A percentile compares a stretch with the other conserved stretches of the same genome.
These are phyloP conservation scores for Pseudocercospora crystallina DNA, from an alignment of 2,329 filamentous ascomycete genomes.

Conservation along the genomic window DNA sequence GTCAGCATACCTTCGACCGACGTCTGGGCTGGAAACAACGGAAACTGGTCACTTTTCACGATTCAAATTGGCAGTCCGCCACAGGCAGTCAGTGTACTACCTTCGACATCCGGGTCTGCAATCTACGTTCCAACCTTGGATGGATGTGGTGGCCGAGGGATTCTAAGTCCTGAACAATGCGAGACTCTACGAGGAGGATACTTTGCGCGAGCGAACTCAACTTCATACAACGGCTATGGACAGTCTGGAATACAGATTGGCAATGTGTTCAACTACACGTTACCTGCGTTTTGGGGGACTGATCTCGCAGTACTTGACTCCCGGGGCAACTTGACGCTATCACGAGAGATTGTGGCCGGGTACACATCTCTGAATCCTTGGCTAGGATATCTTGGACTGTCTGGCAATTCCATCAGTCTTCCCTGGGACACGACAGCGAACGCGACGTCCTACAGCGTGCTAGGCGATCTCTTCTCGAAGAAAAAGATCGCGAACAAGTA, in stretches of 20 bases:
- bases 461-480: background rate
- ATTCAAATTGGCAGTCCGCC: background rate
- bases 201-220: too few species aligned
- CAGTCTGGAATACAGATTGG: too few species aligned
- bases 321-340: background rate
- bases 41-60: slow-evolving; percentile 2
- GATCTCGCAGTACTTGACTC: background rate
- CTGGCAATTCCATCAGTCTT: background rate
- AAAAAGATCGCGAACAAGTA: background rate
- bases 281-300: background rate
- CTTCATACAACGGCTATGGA: too few species aligned
- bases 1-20: slow-evolving; percentile 1
- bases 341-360: background rate
- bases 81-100: slow-evolving; percentile 1
- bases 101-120: slow-evolving; percentile 1
- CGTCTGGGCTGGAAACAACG: slow-evolving; percentile 6
- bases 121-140: slow-evolving; percentile 1
- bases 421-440: slow-evolving; percentile 3
- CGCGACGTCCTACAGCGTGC: slow-evolving; percentile 1
- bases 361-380: background rate
- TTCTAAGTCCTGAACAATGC: background rate
- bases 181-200: background rate
- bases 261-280: background rate
- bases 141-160: too few species aligned
- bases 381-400: background rate